Evolutionary conservation across 257 asterid genomes (phyloP).

Genomic region (Scutellaria galericulata): DNA sequence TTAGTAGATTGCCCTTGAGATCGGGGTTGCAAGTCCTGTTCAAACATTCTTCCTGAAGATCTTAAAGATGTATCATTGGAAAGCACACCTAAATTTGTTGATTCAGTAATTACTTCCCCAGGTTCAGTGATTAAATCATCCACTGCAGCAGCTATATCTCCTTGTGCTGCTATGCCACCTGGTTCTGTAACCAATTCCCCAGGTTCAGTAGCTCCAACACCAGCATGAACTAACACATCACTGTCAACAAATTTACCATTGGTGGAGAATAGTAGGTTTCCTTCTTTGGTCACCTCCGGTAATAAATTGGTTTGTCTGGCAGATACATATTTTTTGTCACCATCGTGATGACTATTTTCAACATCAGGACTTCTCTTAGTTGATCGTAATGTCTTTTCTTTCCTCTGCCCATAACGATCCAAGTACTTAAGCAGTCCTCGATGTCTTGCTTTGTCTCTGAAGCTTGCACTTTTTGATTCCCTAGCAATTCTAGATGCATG

Average conservation of each 20-base stretch:
- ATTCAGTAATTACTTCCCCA: conserved; percentile 37
- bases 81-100: conserved; percentile 12
- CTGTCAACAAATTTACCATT: conserved; percentile 26
- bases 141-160: too few relatives aligned
- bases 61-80: conserved; percentile 24
- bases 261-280: background rate
- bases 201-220: conserved; percentile 5
- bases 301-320: background rate
- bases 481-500: conserved; percentile 72
- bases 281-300: background rate
- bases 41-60: conserved; percentile 12
- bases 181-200: conserved; percentile 26
- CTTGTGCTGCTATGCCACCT: background rate
- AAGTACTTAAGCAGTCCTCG: conserved; percentile 67
- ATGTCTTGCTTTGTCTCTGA: conserved; percentile 69
- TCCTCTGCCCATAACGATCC: conserved; percentile 50
- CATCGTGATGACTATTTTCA: conserved; percentile 34
- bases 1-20: conserved; percentile 18
- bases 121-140: conserved; percentile 32
- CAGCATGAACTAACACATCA: conserved; percentile 11
- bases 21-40: conserved; percentile 28
- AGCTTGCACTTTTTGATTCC: conserved; percentile 69
- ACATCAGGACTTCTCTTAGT: conserved; percentile 42
- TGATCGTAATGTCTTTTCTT: conserved; percentile 33
- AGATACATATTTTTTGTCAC: conserved; percentile 20